Base-by-base conservation (phyloP, 768 basidiomycete species). In the Boletus reticuloceps region DNA sequence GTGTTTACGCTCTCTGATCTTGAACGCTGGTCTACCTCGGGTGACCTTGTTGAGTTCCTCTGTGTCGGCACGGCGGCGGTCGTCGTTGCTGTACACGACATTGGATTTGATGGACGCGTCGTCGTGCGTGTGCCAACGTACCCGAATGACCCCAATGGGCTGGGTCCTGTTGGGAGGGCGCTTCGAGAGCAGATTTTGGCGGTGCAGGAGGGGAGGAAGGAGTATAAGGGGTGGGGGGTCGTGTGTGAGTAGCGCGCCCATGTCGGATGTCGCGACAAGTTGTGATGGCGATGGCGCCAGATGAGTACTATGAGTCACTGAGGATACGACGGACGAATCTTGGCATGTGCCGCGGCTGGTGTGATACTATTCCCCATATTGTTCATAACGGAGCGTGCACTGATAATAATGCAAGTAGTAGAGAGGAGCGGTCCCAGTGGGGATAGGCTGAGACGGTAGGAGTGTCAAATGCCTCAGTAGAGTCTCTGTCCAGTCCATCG, bases 51-150 rank as follows among this genome's bases (percentile, higher is more conserved):
- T 20, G 95, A 98, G 70, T 78, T 90, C 14, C 91, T 98, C 64
- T 88, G 89, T 44, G 81, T 89, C 32, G 94, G 95, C 68, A 91
- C 88, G 0, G 92, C 91, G 8, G 90, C 83, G 32, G 82, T 92
- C 53, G 85, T 94, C 51, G 85, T 80, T 29, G 81, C 87, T 4
- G 81, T 88, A 0, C 79, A 86, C 58, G 81, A 78, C 50, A 87
- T 94, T 62, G 93, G 91, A 16, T 90, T 84, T 67, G 74, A 83
- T 32, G 85, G 82, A 19, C 74, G 79, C 63, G 85, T 86, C 52
- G 74, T 90, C 41, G 74, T 89, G 32, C 70, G 69, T 29, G 77
- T 93, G 38, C 89, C 87, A 0, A 82, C 79, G 12, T 83, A 85
- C 14, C 22, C 50, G 1, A 29, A 12, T 0, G 59, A 65, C 17